Evolutionary conservation across 1,284 basidiomycete genomes (phyloP), one percentile per base, ranked within the genome.

Genomic region (Tylopilus sp.): DNA sequence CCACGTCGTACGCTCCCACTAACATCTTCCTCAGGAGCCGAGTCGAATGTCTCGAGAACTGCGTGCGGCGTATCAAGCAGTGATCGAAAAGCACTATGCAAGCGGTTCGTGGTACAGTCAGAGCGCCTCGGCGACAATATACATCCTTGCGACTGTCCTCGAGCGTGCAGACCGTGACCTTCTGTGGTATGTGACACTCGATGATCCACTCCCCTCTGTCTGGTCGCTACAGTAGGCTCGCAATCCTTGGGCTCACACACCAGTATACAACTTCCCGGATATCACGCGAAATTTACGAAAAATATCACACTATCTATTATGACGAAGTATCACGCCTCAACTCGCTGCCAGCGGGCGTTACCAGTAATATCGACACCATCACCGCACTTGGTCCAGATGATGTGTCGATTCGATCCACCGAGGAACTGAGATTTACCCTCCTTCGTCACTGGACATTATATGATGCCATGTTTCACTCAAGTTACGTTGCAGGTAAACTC

Each of bases 381-480:
- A 75, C 71, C 40, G 75, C 80, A 0, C 69, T 82, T 33, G 79
- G 78, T 52, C 82, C 87, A 11, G 93, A 97, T 58, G 92, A 97
- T 65, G 74, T 79, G 48, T 84, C 84, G 28, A 83, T 97, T 49
- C 79, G 90, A 30, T 75, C 82, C 31, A 84, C 82, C 29, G 91
- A 94, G 44, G 94, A 98, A 65, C 74, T 97, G 46, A 79, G 97
- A 11, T 99, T 99, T 67, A 93, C 88, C 68, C 77, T 99, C 41
- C 96, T 97, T 67, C 79, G 96, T 45, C 97, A 99, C 71, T 99
- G 97, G 97, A 97, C 87, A 41, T 70, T 99, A 35, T 98, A 98
- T 65, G 94, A 97, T 63, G 84, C 93, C 11, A 99, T 99, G 96
- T 88, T 89, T 63, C 96, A 99, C 66, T 97, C 94, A 1, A 88